Conservation (phyloP, 148 eudicot genomes). For the Fagopyrum esculentum region DNA sequence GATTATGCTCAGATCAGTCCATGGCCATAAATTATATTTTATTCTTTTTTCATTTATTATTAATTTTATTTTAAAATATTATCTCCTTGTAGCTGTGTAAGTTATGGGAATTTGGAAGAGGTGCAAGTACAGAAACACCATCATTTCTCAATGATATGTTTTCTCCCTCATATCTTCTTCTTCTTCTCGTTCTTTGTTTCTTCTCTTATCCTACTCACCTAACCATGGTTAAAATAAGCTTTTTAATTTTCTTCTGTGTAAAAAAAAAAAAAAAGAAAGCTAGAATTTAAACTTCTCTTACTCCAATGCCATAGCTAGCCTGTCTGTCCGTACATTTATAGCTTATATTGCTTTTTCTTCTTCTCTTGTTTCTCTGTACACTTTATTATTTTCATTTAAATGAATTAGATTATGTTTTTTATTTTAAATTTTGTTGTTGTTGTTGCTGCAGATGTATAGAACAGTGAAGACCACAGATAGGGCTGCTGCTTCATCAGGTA, state of each 20-base stretch:
- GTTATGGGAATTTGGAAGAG: conserved; percentile 11
- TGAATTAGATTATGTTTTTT: neutral
- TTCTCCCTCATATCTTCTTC: conserved; percentile 3
- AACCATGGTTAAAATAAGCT: conserved; percentile 15
- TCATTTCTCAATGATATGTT: conserved; percentile 88
- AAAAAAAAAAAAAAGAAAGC: neutral
- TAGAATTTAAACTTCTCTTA: conserved; percentile 12
- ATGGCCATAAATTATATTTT: conserved; percentile 1
- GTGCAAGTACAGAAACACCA: conserved; percentile 62
- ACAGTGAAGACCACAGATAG: conserved; percentile 94
- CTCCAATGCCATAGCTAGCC: conserved; percentile 11
- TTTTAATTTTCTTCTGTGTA: neutral
- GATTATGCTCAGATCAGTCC: conserved; percentile 14
- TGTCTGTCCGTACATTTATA: conserved; percentile 17
- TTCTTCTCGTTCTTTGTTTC: neutral
- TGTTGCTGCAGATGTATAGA: conserved; percentile 79
- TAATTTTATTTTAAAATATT: neutral
- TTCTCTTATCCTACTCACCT: conserved; percentile 1
- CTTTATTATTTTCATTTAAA: neutral
- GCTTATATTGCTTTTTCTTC: conserved; percentile 12
- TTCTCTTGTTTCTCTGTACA: conserved; percentile 10
- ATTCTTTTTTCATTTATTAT: neutral
- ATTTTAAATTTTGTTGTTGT: conserved; percentile 25
- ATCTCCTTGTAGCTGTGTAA: conserved; percentile 9
- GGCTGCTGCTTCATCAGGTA: conserved; percentile 83